Evolutionary conservation across 2,329 filamentous ascomycete genomes (phyloP), one percentile per base, ranked within the genome.

Genomic region (Aspergillus fischeri): DNA sequence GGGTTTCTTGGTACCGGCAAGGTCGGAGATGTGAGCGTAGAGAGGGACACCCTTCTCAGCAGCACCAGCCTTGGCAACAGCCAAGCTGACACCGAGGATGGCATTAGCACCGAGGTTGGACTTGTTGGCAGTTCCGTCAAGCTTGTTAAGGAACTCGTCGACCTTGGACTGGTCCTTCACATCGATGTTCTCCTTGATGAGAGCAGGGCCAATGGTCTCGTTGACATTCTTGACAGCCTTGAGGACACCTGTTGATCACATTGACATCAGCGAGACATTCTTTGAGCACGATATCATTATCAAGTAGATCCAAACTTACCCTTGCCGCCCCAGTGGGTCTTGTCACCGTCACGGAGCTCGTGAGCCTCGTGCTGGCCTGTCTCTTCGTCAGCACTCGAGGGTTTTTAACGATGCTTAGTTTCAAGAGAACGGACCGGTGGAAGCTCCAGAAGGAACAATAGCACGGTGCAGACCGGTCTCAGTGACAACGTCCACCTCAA

Each of bases 401-500:
- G 29, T 44, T 32, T 32, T 2, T 21, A 32, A 45, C 2, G 25
- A 44, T 35, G 27, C 9, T n/a, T 17, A 48, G 28, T 14, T 32
- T 29, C 20, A 32, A 32, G 51, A 28, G 27, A 51, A 83, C 87
- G 74, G 77, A 92, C 89, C 92, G 72, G 92, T 97, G 70, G 93
- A 97, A 73, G 93, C 93, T 78, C 93, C 93, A 66, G 92, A 97
- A 72, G 93, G 93, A 63, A 97, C 93, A 76, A 97, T 97, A 77
- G 93, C 92, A 75, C 93, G 92, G 87, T 97, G 92, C 64, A 97
- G 88, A 74, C 93, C 93, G 71, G 90, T 95, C 83, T 96, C 91
- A 70, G 92, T 97, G 81, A 96, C 89, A 70, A 97, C 86, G 77
- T 97, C 93, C 73, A 97, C 93, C 85, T 97, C 93, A 74, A 97